These are phyloP conservation scores for Suhomyces bolitotheri DNA, from an alignment of 1,139 yeast species.

Conservation along the genomic window DNA sequence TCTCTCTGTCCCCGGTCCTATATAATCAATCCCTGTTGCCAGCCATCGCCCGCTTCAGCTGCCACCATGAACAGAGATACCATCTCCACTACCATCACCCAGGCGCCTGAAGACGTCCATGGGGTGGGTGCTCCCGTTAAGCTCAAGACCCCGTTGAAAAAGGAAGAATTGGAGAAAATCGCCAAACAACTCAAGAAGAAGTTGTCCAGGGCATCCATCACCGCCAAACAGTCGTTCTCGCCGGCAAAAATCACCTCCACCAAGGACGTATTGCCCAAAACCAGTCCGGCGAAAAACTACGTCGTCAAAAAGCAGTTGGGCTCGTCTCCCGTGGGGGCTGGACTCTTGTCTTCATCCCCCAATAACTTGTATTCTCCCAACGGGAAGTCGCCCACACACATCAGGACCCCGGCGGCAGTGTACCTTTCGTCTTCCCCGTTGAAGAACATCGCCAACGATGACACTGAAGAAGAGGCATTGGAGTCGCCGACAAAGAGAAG, in stretches of 20 bases:
- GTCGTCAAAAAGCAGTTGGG: constrained; percentile 25
- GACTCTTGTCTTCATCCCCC: constrained; percentile 30
- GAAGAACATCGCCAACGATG: constrained; percentile 23
- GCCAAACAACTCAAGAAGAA: constrained; percentile 48
- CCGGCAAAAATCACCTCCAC: constrained; percentile 9
- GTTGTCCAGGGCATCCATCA: constrained; percentile 45
- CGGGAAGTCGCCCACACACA: constrained; percentile 46
- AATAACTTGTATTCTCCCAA: constrained; percentile 42
- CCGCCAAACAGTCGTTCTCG: constrained; percentile 42
- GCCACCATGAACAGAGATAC: constrained; percentile 8
- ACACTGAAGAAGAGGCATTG: constrained; percentile 17
- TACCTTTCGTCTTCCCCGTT: constrained; percentile 39
- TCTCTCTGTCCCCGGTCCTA: too few relatives aligned
- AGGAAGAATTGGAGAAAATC: constrained; percentile 49
- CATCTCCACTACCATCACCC: constrained; percentile 10
- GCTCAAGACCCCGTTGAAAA: constrained; percentile 42
- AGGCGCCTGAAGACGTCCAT: constrained; percentile 9
- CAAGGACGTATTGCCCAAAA: constrained; percentile 17
- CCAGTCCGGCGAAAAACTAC: constrained; percentile 37
- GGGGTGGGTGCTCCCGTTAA: constrained; percentile 16
- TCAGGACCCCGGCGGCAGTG: constrained; percentile 38
- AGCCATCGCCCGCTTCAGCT: too few relatives aligned
- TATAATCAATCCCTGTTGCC: too few relatives aligned
- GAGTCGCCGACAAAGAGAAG: constrained; percentile 39
- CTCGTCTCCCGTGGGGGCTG: constrained; percentile 19